A percentile compares a stretch with the other conserved stretches of the same genome.
phyloP scores from a whole-genome alignment of 768 basidiomycete genomes.

The Tulasnella sp. region DNA sequence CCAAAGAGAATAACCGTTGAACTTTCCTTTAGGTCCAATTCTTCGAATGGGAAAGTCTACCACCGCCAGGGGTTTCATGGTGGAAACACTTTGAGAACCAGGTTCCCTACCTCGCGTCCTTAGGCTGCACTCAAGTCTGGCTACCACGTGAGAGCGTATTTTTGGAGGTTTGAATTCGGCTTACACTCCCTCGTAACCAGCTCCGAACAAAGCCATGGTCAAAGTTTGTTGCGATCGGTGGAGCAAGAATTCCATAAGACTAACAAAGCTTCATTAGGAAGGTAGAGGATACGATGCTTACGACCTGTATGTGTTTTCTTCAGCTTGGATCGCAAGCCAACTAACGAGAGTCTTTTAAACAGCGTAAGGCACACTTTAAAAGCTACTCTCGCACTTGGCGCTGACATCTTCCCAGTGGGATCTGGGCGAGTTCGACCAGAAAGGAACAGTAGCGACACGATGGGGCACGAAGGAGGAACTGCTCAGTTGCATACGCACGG shows the following conservation, averaged over 20 bases:
- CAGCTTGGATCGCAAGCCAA: background rate
- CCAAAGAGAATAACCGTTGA: background rate
- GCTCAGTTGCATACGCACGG: conserved; percentile 52
- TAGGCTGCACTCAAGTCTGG: conserved; percentile 76
- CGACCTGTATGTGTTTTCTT: conserved; percentile 41
- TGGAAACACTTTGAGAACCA: conserved; percentile 65
- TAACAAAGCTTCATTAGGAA: conserved; percentile 29
- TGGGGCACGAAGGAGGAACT: conserved; percentile 86
- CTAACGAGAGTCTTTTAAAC: background rate
- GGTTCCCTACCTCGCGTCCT: conserved; percentile 45
- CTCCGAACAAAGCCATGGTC: conserved; percentile 65
- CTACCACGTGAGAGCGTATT: conserved; percentile 39
- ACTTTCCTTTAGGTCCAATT: conserved; percentile 49
- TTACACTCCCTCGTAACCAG: background rate
- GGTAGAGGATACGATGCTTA: conserved; percentile 81
- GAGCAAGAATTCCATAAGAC: background rate
- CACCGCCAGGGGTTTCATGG: conserved; percentile 51
- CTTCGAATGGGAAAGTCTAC: conserved; percentile 65
- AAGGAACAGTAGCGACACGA: conserved; percentile 55
- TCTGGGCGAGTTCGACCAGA: conserved; percentile 73
- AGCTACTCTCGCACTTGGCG: background rate
- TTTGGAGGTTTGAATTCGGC: background rate
- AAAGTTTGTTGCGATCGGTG: conserved; percentile 30
- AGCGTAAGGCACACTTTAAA: background rate
- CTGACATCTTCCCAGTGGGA: conserved; percentile 50